A percentile compares a stretch with the other conserved stretches of the same genome.
Conservation (phyloP, 169 alveolate genomes). For the Plasmodium adleri region DNA sequence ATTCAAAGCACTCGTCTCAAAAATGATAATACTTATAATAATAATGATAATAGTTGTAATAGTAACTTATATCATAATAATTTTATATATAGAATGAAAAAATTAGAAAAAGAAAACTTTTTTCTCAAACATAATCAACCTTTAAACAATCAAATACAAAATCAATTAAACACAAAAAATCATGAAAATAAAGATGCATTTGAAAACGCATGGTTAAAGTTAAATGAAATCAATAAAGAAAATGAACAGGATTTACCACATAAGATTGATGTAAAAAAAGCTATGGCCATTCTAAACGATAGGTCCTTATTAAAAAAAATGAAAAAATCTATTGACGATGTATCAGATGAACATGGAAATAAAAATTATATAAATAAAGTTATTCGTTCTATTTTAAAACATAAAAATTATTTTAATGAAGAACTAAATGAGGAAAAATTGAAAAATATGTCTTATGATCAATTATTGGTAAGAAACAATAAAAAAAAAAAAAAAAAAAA, state of each 20-base stretch:
- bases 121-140: constrained; percentile 8
- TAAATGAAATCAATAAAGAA: constrained; percentile 45
- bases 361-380: constrained; percentile 45
- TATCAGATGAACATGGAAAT: constrained; percentile 13
- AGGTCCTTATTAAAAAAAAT: constrained; percentile 36
- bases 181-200: constrained; percentile 37
- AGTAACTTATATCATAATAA: not conserved
- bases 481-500: not conserved
- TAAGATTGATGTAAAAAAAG: constrained; percentile 62
- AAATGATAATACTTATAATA: not conserved
- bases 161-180: constrained; percentile 24
- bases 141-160: constrained; percentile 7
- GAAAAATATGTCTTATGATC: constrained; percentile 56
- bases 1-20: not conserved
- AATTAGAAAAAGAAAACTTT: constrained; percentile 52
- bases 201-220: constrained; percentile 27
- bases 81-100: constrained; percentile 25
- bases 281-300: constrained; percentile 65
- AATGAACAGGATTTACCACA: constrained; percentile 48
- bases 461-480: constrained; percentile 33
- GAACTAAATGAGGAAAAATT: constrained; percentile 39
- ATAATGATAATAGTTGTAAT: not conserved
- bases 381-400: constrained; percentile 39
- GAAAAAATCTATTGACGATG: constrained; percentile 29
- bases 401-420: constrained; percentile 29